Conservation (phyloP, 2,329 filamentous ascomycete genomes). For the Lasiodiplodia citricola region DNA sequence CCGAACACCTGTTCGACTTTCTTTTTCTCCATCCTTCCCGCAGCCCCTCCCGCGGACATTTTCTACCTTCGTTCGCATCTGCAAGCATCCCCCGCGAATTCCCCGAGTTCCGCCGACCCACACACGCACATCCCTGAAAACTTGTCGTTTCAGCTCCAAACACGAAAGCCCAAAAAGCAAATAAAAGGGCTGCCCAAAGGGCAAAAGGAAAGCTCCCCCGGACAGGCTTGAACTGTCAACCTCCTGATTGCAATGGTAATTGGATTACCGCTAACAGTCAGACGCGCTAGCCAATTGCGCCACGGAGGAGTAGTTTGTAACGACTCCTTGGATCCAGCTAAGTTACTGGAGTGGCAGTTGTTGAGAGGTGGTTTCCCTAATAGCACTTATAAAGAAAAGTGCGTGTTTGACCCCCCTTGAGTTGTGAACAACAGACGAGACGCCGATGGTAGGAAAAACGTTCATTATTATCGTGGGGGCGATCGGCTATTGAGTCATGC, state of each 20-base stretch:
- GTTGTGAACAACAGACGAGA: too few species aligned
- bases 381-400: too few species aligned
- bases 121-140: not conserved
- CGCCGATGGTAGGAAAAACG: too few species aligned
- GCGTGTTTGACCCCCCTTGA: too few species aligned
- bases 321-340: too few species aligned
- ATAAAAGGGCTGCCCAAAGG: too few species aligned
- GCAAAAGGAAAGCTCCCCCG: slow-evolving; percentile 9
- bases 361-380: too few species aligned
- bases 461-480: too few species aligned
- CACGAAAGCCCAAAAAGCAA: too few species aligned
- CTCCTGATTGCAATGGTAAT: slow-evolving; percentile 2
- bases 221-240: slow-evolving; percentile 26
- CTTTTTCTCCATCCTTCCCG: not conserved
- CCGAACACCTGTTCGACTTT: too few species aligned
- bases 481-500: too few species aligned
- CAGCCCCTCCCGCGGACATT: not conserved
- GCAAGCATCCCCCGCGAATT: not conserved
- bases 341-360: too few species aligned
- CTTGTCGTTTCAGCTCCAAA: not conserved
- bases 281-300: slow-evolving; percentile 63
- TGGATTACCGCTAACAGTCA: slow-evolving; percentile 55
- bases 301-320: slow-evolving; percentile 38
- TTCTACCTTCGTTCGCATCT: not conserved
- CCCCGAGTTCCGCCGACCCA: not conserved